Evolutionary conservation across 2,329 filamentous ascomycete species (phyloP).

Genomic region (Pestalotiopsis sp.): DNA sequence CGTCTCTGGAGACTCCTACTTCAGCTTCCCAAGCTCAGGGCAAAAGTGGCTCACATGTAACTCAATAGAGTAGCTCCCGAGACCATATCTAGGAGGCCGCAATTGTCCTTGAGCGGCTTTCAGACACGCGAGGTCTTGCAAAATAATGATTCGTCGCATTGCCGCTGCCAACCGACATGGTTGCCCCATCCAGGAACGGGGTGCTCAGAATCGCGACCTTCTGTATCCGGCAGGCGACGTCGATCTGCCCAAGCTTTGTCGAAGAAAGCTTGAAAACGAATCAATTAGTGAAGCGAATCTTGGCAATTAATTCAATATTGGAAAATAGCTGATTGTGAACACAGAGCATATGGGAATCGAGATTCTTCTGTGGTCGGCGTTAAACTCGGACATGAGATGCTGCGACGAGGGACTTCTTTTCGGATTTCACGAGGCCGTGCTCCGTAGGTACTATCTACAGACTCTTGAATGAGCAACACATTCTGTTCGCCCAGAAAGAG

Average conservation of each 20-base stretch:
- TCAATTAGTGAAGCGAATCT: neutral
- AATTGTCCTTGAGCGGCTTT: neutral
- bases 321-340: neutral
- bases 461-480: too few relatives aligned
- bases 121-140: neutral
- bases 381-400: too few relatives aligned
- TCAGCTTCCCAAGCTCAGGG: neutral
- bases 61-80: neutral
- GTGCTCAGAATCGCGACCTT: neutral
- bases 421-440: too few relatives aligned
- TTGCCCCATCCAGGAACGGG: neutral
- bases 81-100: neutral
- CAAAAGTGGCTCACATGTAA: neutral
- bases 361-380: neutral
- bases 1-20: neutral
- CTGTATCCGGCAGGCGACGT: neutral
- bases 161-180: conserved; percentile 2
- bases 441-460: too few relatives aligned
- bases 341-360: neutral
- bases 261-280: neutral
- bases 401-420: too few relatives aligned
- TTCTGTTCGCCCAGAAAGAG: too few relatives aligned
- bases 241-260: neutral
- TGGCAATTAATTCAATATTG: neutral
- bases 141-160: neutral